Conservation (phyloP, 2,329 filamentous ascomycete genomes). For the Penicillium frequentans region DNA sequence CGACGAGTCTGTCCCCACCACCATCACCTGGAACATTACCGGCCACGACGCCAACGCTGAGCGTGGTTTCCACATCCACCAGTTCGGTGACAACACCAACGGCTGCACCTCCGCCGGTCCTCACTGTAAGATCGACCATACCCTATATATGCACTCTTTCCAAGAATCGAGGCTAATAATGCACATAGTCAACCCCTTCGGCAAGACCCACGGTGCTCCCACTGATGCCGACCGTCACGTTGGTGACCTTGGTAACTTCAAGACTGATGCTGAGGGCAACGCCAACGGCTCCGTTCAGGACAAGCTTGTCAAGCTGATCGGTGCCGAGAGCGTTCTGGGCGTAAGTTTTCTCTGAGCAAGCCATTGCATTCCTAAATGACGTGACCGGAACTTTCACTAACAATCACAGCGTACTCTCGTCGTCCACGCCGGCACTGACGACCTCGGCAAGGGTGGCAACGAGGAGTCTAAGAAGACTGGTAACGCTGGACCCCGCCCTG, state of each 20-base stretch:
- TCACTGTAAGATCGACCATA: conserved; percentile 70
- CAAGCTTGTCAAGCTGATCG: conserved; percentile 90
- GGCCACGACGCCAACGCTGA: conserved; percentile 93
- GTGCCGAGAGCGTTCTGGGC: conserved; percentile 90
- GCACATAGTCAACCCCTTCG: conserved; percentile 82
- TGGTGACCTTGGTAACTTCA: conserved; percentile 95
- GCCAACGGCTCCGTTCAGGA: conserved; percentile 78
- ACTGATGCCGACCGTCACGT: conserved; percentile 84
- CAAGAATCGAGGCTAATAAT: not conserved
- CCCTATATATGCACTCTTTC: not conserved
- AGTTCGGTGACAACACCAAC: conserved; percentile 99
- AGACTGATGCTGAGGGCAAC: conserved; percentile 91
- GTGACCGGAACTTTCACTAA: conserved; percentile 13
- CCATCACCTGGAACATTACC: conserved; percentile 85
- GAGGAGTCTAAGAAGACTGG: conserved; percentile 98
- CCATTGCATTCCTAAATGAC: not conserved
- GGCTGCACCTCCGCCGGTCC: conserved; percentile 97
- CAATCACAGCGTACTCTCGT: conserved; percentile 79
- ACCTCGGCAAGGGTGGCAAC: conserved; percentile 87
- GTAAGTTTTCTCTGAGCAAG: conserved; percentile 51
- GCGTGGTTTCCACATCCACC: conserved; percentile 98
- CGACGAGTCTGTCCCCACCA: conserved; percentile 77
- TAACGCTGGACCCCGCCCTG: conserved; percentile 89
- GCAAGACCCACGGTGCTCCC: conserved; percentile 89
- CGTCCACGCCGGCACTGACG: conserved; percentile 91